phyloP scores from a whole-genome alignment of 176 grass and related monocot species.

The Avena eriantha region DNA sequence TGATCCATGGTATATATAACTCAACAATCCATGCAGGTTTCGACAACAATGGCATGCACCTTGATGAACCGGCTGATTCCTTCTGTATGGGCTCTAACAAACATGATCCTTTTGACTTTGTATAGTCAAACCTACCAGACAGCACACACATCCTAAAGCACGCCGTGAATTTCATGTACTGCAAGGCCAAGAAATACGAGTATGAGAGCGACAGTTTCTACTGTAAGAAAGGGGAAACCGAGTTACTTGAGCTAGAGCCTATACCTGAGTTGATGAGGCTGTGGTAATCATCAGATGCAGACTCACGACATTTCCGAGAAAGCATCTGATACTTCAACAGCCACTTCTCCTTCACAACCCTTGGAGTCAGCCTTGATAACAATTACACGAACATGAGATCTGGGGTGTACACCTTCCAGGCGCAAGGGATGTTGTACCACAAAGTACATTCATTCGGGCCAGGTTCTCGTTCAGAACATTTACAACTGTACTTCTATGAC shows the following conservation, averaged over 20 bases:
- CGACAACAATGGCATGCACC: no score
- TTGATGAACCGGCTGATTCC: no score
- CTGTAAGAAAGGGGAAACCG: background rate
- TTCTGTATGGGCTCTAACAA: no score
- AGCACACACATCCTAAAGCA: background rate
- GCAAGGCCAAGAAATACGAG: background rate
- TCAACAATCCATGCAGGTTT: no score
- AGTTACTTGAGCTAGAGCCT: background rate
- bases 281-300: background rate
- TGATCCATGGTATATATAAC: no score
- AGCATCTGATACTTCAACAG: background rate
- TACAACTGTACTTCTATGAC: background rate
- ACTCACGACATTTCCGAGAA: background rate
- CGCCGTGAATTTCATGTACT: background rate
- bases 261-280: background rate
- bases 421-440: background rate
- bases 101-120: no score
- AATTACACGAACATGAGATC: background rate
- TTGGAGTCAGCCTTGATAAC: background rate
- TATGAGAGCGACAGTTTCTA: background rate
- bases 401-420: background rate
- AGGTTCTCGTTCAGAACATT: background rate
- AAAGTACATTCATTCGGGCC: background rate
- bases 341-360: slow-evolving; percentile 5
- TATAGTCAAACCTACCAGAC: background rate